phyloP scores from a whole-genome alignment of 345 rosid species.

The Citrus reticulata region DNA sequence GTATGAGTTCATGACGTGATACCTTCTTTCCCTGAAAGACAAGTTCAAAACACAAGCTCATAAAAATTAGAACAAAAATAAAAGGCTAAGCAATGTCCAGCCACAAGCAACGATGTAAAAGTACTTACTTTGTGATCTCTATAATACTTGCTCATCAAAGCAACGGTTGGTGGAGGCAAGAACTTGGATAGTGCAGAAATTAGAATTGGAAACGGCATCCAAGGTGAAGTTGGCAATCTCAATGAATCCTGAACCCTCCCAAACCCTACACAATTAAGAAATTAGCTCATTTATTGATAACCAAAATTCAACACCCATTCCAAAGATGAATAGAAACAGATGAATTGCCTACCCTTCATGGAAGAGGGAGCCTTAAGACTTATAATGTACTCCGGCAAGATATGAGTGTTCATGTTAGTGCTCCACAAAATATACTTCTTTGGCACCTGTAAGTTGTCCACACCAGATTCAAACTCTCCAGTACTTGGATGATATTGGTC shows the following conservation, averaged over 20 bases:
- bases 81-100: neutral
- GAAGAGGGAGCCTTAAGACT: conserved; percentile 52
- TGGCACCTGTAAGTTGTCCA: conserved; percentile 47
- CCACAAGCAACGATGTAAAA: neutral
- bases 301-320: neutral
- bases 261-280: conserved; percentile 26
- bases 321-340: neutral
- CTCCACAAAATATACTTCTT: conserved; percentile 71
- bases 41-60: neutral
- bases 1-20: conserved; percentile 54
- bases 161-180: conserved; percentile 37
- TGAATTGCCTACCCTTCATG: conserved; percentile 34
- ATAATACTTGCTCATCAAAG: conserved; percentile 45
- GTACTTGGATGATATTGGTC: conserved; percentile 55
- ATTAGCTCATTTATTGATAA: neutral
- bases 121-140: conserved; percentile 46
- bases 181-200: conserved; percentile 56
- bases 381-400: conserved; percentile 62
- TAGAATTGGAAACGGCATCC: conserved; percentile 69
- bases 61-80: neutral
- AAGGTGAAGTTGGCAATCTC: conserved; percentile 58
- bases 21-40: conserved; percentile 60
- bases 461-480: conserved; percentile 64
- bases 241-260: conserved; percentile 17
- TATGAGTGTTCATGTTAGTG: conserved; percentile 62